Base-by-base conservation (phyloP, 2,329 filamentous ascomycete genomes). In the Pestalotiopsis sp. region DNA sequence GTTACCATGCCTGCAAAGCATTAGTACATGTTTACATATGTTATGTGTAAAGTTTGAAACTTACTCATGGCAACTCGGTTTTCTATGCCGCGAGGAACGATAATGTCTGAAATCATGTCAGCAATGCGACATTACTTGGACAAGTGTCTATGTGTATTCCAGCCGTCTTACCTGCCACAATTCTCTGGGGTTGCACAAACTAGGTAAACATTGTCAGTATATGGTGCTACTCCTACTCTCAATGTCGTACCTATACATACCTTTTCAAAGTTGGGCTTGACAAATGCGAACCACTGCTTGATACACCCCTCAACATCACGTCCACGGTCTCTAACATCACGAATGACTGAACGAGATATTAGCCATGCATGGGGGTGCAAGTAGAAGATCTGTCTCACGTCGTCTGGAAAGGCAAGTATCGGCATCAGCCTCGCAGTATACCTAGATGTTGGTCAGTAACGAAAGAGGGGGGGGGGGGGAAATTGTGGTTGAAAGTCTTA, bases 231-330 rank as follows among this genome's bases (percentile, higher is more conserved):
- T 24, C 24, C 9, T 35, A 58, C 14, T 52, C 7, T n/a, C 9
- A 26, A 7, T 26, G 56, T 58, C 3, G 26, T 35, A 17, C 44
- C 24, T 22, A 30, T 3, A 65, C 74, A 66, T 75, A 86, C 86
- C 80, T 92, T 93, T 78, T 95, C 92, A 75, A 97, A 98, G 76
- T 98, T 98, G 3, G 96, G 96, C 80, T 99, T 99, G 57, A 99
- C 96, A 77, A 92, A 99, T 11, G 83, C 84, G 78, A 98, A 98
- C 96, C 96, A 99, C 79, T 99, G 96, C 80, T 98, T 98, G 78
- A 99, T 94, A 75, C 94, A 95, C 55, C 96, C 96, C 77, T 98
- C 92, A 67, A 98, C 92, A 75, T 97, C 95, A 76, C 96, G 88
- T 3, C 93, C 95, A 75, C 96, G 90, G 74, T 97, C 93, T 73